Evolutionary conservation across 148 eudicot species (phyloP).

Genomic region (Vaccinium corymbosum): DNA sequence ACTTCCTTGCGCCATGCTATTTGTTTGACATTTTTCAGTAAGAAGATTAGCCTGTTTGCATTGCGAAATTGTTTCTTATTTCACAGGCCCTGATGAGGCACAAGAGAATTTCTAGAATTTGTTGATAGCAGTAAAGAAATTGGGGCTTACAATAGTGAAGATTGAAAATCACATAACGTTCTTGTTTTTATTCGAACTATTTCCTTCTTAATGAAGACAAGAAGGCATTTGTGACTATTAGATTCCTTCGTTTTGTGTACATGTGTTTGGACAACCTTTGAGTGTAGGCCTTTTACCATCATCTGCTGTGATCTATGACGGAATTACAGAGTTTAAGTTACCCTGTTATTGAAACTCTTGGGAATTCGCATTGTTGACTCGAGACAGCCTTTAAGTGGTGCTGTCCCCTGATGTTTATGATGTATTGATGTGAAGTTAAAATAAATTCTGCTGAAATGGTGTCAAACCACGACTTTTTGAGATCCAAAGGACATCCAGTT

Average conservation of each 20-base stretch:
- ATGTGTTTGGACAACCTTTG: not conserved
- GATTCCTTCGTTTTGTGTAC: not conserved
- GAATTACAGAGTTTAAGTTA: not conserved
- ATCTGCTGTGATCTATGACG: not conserved
- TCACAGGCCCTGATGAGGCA: not conserved
- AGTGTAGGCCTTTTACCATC: not conserved
- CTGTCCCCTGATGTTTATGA: not conserved
- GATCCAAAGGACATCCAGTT: not conserved
- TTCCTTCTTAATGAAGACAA: not conserved
- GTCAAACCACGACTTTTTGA: not conserved
- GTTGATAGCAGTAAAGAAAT: not conserved
- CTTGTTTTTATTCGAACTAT: not conserved
- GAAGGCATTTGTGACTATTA: not conserved
- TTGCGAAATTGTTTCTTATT: not conserved
- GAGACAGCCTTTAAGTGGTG: not conserved
- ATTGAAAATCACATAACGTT: not conserved
- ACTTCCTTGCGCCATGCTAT: too few relatives aligned
- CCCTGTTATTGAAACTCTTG: not conserved
- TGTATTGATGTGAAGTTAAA: not conserved
- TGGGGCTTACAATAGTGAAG: not conserved
- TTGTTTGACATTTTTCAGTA: not conserved
- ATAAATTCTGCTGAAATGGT: not conserved
- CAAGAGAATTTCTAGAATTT: not conserved
- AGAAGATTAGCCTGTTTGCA: not conserved
- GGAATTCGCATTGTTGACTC: not conserved